Base-by-base conservation (phyloP, 1,284 basidiomycete species). In the Puccinia hordei region DNA sequence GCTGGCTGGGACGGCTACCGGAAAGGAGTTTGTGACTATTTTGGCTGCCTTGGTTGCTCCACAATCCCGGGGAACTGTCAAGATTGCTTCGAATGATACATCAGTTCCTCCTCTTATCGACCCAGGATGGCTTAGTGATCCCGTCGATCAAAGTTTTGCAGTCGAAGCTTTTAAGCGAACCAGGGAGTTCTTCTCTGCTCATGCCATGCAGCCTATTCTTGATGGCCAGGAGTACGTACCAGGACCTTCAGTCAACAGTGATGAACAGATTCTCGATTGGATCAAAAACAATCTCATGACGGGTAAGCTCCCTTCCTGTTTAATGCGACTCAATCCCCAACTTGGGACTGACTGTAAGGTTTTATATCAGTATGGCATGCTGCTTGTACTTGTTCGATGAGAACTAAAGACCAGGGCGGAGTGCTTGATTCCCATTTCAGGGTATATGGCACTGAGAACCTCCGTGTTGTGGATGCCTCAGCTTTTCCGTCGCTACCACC, bases 331-430 rank as follows among this genome's bases (percentile, higher is more conserved):
- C 22, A 4, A 24, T 2, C 12, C 51, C 9, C 27, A 53, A 38
- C 61, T 38, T 0, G 9, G 13, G 17, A 41, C 61, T 41, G 13
- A 41, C 38, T 65, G 6, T 15, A 24, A 3, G 30, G 49, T n/a
- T 19, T n/a, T 3, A 30, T 27, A 9, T 83, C 83, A 59, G 84
- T 85, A 75, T 85, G 85, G 82, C 85, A 85, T 82, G 84, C 85
- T 22, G 83, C 84, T 77, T 90, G 90, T 83, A 87, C 86, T 81
- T 86, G 84, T 57, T 89, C 91, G 27, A 92, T 92, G 92, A 91
- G 92, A 84, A 91, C 91, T n/a, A 88, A 89, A 68, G 88, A 89
- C 82, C 86, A 92, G 84, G 92, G 92, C 66, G 92, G 92, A 84
- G 92, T 93, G 44, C 90, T 93, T 83, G 92, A 92, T 85, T 86